Conservation (phyloP, 768 basidiomycete species). For the Agrocybe pediades region DNA sequence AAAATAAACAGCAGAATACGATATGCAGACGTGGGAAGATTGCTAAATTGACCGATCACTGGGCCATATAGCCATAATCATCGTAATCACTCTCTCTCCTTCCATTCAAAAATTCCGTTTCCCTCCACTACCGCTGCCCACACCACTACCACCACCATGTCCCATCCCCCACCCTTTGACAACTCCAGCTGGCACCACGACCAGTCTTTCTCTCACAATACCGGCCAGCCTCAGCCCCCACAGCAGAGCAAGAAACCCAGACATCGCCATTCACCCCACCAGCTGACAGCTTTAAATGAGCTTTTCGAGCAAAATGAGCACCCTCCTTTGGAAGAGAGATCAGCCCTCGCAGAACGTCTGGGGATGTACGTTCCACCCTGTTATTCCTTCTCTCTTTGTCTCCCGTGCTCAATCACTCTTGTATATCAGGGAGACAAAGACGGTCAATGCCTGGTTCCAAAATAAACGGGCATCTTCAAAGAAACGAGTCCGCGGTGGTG, state of each 20-base stretch:
- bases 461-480: slow-evolving; percentile 84
- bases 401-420: slow-evolving; percentile 9
- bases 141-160: slow-evolving; percentile 21
- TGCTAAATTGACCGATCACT: slow-evolving; percentile 30
- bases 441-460: slow-evolving; percentile 86
- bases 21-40: slow-evolving; percentile 32
- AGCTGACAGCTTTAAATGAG: slow-evolving; percentile 76
- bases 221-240: slow-evolving; percentile 24
- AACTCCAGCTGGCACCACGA: slow-evolving; percentile 27
- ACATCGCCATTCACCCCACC: slow-evolving; percentile 72
- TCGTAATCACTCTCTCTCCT: slow-evolving; percentile 26
- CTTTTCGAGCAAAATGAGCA: slow-evolving; percentile 79
- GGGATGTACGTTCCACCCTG: slow-evolving; percentile 61
- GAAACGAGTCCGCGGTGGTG: slow-evolving; percentile 53
- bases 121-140: slow-evolving; percentile 22
- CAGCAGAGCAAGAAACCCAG: slow-evolving; percentile 69
- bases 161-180: slow-evolving; percentile 29
- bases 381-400: slow-evolving; percentile 13
- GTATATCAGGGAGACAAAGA: slow-evolving; percentile 76
- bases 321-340: slow-evolving; percentile 68
- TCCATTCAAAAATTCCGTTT: slow-evolving; percentile 27
- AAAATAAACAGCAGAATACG: slow-evolving; percentile 7
- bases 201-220: slow-evolving; percentile 20
- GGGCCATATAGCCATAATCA: slow-evolving; percentile 27
- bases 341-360: slow-evolving; percentile 67